Evolutionary conservation across 208 protist genomes (phyloP).

Genomic region (Leishmania guyanensis): DNA sequence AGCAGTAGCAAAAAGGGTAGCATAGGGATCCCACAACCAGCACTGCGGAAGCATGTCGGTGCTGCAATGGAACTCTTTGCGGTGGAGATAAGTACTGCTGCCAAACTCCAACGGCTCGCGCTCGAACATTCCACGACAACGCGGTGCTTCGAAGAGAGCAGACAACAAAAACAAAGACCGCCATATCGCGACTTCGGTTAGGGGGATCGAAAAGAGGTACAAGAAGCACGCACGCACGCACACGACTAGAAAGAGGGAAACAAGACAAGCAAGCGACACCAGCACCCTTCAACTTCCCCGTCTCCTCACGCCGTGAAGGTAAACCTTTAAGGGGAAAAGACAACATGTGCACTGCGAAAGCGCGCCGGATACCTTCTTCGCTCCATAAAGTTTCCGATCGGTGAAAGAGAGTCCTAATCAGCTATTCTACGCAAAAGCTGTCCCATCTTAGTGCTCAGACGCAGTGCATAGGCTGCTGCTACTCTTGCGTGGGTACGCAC

Average conservation of each 20-base stretch:
- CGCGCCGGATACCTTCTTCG: not conserved
- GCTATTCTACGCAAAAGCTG: constrained; percentile 16
- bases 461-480: not conserved
- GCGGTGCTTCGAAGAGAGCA: not conserved
- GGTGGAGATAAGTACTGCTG: not conserved
- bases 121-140: too few relatives aligned
- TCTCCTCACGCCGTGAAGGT: not conserved
- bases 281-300: not conserved
- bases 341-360: not conserved
- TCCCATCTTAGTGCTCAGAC: not conserved
- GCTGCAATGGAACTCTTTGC: not conserved
- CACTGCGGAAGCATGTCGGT: not conserved
- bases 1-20: not conserved
- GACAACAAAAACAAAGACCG: too few relatives aligned
- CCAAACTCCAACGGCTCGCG: not conserved
- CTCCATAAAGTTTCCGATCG: not conserved
- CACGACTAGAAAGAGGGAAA: not conserved
- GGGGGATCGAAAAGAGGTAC: not conserved
- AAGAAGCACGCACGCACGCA: not conserved
- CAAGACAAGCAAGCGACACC: not conserved
- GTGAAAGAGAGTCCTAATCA: constrained; percentile 18
- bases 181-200: too few relatives aligned
- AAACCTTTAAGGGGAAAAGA: not conserved
- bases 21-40: not conserved
- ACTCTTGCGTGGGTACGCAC: not conserved